Percentiles rank a stretch among this genome's conserved stretches.
phyloP scores from a whole-genome alignment of 352 stramenopile genomes.

The Phytophthora colocasiae region DNA sequence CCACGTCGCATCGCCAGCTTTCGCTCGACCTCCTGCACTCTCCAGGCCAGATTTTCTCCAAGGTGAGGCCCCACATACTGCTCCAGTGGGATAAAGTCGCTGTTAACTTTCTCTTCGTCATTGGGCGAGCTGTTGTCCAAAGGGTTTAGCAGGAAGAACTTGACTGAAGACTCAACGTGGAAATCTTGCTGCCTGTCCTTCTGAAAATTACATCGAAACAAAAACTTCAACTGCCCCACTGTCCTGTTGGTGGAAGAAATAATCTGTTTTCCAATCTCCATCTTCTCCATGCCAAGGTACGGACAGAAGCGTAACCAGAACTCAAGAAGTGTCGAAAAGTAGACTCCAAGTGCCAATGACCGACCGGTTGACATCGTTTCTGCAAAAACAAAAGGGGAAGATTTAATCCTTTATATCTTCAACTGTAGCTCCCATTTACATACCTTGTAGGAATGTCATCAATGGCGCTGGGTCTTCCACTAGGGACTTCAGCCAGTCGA shows the following conservation, averaged over 20 bases:
- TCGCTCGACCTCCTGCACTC: constrained; percentile 67
- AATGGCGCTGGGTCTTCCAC: constrained; percentile 52
- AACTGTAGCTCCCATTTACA: not conserved
- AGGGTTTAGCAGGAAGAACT: constrained; percentile 78
- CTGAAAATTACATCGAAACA: constrained; percentile 58
- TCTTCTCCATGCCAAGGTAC: constrained; percentile 44
- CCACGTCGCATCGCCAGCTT: constrained; percentile 72
- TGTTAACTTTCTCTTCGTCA: not conserved
- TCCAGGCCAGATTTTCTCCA: constrained; percentile 77
- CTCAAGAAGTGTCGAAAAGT: constrained; percentile 76
- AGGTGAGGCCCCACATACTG: constrained; percentile 79
- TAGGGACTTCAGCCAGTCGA: constrained; percentile 57
- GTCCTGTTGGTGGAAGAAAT: constrained; percentile 68
- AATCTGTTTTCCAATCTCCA: constrained; percentile 69
- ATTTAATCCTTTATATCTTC: not conserved
- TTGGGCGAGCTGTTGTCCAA: constrained; percentile 15
- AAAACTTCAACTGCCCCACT: constrained; percentile 78
- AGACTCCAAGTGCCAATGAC: constrained; percentile 67
- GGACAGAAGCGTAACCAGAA: constrained; percentile 73
- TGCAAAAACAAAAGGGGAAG: constrained; percentile 18
- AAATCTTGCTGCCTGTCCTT: constrained; percentile 38
- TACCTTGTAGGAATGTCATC: constrained; percentile 62
- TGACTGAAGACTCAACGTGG: constrained; percentile 83
- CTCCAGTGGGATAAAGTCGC: constrained; percentile 46
- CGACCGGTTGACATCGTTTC: constrained; percentile 43